phyloP scores from a whole-genome alignment of 768 basidiomycete genomes.

The Hypholoma fasciculare region DNA sequence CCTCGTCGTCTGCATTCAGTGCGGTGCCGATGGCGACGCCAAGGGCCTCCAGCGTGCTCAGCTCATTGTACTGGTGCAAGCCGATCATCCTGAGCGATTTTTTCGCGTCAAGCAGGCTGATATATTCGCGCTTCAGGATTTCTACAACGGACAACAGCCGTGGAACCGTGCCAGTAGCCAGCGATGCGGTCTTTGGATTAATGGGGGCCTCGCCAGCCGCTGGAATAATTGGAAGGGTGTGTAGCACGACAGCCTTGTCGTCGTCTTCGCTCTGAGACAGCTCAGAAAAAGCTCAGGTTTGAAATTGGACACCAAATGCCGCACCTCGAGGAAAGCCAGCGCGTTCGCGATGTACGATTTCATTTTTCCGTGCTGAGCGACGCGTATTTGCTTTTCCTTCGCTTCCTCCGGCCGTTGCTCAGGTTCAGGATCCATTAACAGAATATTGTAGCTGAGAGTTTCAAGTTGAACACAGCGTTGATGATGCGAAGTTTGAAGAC shows the following conservation, averaged over 20 bases:
- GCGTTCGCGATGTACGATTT: constrained; percentile 25
- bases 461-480: no score
- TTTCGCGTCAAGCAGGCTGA: constrained; percentile 49
- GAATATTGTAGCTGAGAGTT: no score
- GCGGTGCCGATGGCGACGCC: constrained; percentile 17
- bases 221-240: neutral
- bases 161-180: constrained; percentile 46
- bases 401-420: no score
- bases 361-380: constrained; percentile 59
- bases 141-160: constrained; percentile 78
- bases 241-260: neutral
- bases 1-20: constrained; percentile 19
- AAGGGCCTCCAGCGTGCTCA: constrained; percentile 54
- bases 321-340: neutral
- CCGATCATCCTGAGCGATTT: constrained; percentile 46
- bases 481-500: no score
- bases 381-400: constrained; percentile 26
- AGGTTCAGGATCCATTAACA: no score
- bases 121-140: constrained; percentile 81
- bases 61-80: constrained; percentile 77
- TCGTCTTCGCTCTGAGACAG: neutral
- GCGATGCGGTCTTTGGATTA: constrained; percentile 9
- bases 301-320: neutral
- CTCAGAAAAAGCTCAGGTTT: neutral
- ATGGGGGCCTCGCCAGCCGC: neutral